Evolutionary conservation across 768 basidiomycete genomes (phyloP).

Genomic region (Hericium alpestre): DNA sequence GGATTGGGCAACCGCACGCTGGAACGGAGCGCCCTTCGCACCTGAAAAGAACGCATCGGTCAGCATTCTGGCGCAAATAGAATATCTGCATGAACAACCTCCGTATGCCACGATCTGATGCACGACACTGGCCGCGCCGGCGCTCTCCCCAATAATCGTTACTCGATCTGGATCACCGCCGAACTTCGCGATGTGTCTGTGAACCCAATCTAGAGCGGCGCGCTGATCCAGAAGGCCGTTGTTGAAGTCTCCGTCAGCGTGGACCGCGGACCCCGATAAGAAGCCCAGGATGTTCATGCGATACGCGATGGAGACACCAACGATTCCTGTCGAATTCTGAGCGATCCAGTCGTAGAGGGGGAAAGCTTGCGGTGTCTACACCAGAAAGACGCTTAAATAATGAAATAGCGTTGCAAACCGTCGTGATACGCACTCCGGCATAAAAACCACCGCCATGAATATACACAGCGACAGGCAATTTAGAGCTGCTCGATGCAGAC

Average conservation of each 20-base stretch:
- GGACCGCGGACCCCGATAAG: slow-evolving; percentile 21
- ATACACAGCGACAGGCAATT: neutral
- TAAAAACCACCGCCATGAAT: neutral
- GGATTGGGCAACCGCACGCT: slow-evolving; percentile 31
- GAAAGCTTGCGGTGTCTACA: neutral
- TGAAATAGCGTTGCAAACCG: neutral
- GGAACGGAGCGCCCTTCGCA: slow-evolving; percentile 27
- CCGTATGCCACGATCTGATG: slow-evolving; percentile 36
- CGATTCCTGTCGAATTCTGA: slow-evolving; percentile 23
- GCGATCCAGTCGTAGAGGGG: slow-evolving; percentile 16
- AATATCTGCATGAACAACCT: slow-evolving; percentile 17
- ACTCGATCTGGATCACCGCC: slow-evolving; percentile 25
- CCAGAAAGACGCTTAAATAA: neutral
- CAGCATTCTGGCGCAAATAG: neutral
- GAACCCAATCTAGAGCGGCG: slow-evolving; percentile 31
- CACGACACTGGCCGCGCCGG: slow-evolving; percentile 33
- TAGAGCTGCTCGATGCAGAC: neutral
- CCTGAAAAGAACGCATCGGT: slow-evolving; percentile 12
- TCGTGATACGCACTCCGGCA: neutral
- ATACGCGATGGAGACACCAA: slow-evolving; percentile 27
- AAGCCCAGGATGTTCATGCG: slow-evolving; percentile 40
- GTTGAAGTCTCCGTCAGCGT: slow-evolving; percentile 30
- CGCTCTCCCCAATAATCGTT: slow-evolving; percentile 30
- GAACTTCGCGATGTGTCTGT: slow-evolving; percentile 26
- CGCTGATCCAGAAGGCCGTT: slow-evolving; percentile 32